Percentiles rank a stretch among this genome's conserved stretches.
Evolutionary conservation across 2,329 filamentous ascomycete species (phyloP).

Genomic region (Calcarisporium arbuscula): DNA sequence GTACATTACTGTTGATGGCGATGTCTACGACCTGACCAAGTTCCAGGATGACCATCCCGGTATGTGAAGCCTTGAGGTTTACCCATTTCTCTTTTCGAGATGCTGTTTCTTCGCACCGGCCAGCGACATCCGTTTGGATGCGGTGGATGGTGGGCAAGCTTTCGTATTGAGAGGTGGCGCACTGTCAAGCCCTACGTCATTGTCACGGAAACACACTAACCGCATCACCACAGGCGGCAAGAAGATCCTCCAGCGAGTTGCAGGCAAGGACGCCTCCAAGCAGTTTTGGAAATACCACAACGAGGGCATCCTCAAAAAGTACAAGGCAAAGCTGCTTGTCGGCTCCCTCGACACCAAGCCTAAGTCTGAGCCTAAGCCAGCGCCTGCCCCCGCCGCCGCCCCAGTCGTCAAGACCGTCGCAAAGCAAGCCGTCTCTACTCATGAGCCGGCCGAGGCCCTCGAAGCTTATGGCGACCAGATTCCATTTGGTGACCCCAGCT

Average conservation of each 20-base stretch:
- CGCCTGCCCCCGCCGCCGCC: conserved; percentile 25
- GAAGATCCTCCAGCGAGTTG: conserved; percentile 58
- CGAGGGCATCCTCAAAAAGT: conserved; percentile 83
- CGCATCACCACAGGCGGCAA: conserved; percentile 43
- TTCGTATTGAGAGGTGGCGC: too few species aligned
- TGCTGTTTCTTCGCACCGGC: neutral
- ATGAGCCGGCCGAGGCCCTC: conserved; percentile 59
- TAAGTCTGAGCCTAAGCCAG: conserved; percentile 50
- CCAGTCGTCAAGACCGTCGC: conserved; percentile 24
- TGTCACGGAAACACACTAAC: neutral
- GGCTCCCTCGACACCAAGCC: conserved; percentile 88
- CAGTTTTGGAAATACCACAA: conserved; percentile 76
- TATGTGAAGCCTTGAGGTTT: too few species aligned
- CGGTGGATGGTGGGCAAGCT: too few species aligned
- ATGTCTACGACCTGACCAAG: conserved; percentile 91
- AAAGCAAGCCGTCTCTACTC: conserved; percentile 30
- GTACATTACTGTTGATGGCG: conserved; percentile 87
- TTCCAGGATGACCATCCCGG: conserved; percentile 83
- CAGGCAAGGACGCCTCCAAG: conserved; percentile 60
- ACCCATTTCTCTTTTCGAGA: neutral
- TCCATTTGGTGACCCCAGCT: conserved; percentile 85
- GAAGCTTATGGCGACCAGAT: conserved; percentile 83
- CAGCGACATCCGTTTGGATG: too few species aligned
- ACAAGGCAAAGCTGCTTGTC: conserved; percentile 67
- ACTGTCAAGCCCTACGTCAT: too few species aligned